These are phyloP conservation scores for Adansonia grandidieri DNA, from an alignment of 441 rosid genomes.

Conservation along the genomic window DNA sequence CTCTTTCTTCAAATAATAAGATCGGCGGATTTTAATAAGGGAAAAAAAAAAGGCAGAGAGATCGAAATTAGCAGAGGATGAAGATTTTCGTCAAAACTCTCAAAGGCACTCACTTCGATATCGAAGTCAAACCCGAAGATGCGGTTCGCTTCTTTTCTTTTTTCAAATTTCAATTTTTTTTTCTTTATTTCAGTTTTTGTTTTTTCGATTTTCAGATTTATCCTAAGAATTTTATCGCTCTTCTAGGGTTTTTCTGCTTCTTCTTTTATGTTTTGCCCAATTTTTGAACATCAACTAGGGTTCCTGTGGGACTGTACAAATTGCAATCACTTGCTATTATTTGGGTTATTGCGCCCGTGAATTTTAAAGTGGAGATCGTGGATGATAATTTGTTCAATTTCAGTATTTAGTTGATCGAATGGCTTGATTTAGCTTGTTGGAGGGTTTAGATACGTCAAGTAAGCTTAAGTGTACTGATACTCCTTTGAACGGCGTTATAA, in stretches of 20 bases:
- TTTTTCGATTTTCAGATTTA: conserved; percentile 14
- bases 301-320: background rate
- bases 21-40: background rate
- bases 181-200: conserved; percentile 2
- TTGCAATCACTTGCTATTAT: background rate
- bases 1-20: background rate
- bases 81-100: conserved; percentile 82
- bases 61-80: conserved; percentile 43
- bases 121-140: conserved; percentile 74
- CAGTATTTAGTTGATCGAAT: background rate
- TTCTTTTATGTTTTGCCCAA: background rate
- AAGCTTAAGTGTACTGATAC: too few species aligned
- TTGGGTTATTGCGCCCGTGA: background rate
- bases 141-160: conserved; percentile 41
- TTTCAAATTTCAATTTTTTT: background rate
- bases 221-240: background rate
- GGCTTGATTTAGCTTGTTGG: background rate
- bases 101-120: conserved; percentile 72
- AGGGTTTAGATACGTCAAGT: background rate
- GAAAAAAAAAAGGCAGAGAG: background rate
- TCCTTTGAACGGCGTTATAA: too few species aligned
- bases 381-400: conserved; percentile 3
- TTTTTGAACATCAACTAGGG: conserved; percentile 5
- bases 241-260: background rate
- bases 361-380: background rate